A percentile compares a stretch with the other conserved stretches of the same genome.
These are phyloP conservation scores for Penicillium manginii DNA, from an alignment of 495 filamentous ascomycete species.

Conservation along the genomic window DNA sequence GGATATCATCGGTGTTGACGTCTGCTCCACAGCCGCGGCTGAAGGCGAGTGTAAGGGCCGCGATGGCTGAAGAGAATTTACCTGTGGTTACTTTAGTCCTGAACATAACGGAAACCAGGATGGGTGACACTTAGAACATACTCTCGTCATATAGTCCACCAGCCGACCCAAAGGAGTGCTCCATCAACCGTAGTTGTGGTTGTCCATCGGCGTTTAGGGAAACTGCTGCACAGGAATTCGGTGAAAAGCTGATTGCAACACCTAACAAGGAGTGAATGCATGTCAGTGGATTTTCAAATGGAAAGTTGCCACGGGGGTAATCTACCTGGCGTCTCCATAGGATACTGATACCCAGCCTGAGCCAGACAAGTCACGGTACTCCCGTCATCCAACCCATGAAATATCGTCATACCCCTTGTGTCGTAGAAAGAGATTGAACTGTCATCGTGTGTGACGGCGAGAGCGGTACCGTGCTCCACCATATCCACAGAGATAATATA, in stretches of 20 bases:
- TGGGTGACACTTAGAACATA: constrained; percentile 37
- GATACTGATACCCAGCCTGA: constrained; percentile 75
- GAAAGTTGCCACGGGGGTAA: background rate
- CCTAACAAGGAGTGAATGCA: constrained; percentile 40
- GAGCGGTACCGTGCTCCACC: constrained; percentile 65
- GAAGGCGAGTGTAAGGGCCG: constrained; percentile 63
- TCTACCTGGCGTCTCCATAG: constrained; percentile 33
- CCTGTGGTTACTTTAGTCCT: constrained; percentile 31
- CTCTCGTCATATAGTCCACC: constrained; percentile 46
- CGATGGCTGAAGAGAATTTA: constrained; percentile 58
- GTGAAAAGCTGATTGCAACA: constrained; percentile 71
- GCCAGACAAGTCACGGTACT: constrained; percentile 67
- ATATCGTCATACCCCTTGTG: constrained; percentile 65
- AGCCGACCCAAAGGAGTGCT: constrained; percentile 49
- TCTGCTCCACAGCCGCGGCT: constrained; percentile 58
- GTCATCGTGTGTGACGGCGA: constrained; percentile 74
- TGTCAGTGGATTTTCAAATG: background rate
- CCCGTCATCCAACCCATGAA: constrained; percentile 63
- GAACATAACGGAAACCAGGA: background rate
- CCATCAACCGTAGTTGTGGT: constrained; percentile 64
- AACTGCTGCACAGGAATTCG: constrained; percentile 70
- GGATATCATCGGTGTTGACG: constrained; percentile 72
- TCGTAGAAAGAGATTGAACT: constrained; percentile 79
- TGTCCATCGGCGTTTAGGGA: constrained; percentile 67
- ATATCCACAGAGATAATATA: constrained; percentile 68